These are phyloP conservation scores for Tilletia horrida DNA, from an alignment of 1,284 basidiomycete species.

Conservation along the genomic window DNA sequence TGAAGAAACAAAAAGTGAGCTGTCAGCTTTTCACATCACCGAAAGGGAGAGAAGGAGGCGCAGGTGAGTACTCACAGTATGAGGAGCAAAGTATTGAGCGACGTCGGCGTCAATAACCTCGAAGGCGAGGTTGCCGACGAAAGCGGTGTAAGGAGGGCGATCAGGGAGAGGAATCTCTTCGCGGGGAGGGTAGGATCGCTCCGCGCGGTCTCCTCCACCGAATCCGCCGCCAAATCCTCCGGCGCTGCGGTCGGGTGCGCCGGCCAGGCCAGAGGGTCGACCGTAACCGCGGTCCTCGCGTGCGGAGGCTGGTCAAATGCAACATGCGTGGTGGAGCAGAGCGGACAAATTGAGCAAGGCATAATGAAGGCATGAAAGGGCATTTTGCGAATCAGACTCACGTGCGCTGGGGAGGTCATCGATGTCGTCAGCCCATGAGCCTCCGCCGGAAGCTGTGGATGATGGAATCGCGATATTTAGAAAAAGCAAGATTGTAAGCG, in stretches of 20 bases:
- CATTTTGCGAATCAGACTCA: conserved; percentile 19
- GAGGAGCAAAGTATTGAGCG: conserved; percentile 63
- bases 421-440: conserved; percentile 54
- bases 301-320: background rate
- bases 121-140: conserved; percentile 90
- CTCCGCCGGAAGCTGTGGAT: conserved; percentile 40
- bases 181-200: conserved; percentile 57
- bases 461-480: background rate
- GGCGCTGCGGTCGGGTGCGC: conserved; percentile 38
- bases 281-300: background rate
- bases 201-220: conserved; percentile 21
- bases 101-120: conserved; percentile 83
- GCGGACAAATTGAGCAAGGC: background rate
- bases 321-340: no score
- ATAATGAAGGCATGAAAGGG: background rate
- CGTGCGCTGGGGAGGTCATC: conserved; percentile 51
- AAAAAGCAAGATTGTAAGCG: background rate
- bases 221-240: conserved; percentile 32
- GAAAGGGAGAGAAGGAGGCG: background rate
- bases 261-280: conserved; percentile 15
- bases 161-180: conserved; percentile 94
- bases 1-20: conserved; percentile 46
- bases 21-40: no score
- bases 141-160: conserved; percentile 89
- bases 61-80: conserved; percentile 27